Evolutionary conservation across 176 grass and related monocot genomes (phyloP), one percentile per base, ranked within the genome.

Genomic region (Luzula sylvatica): DNA sequence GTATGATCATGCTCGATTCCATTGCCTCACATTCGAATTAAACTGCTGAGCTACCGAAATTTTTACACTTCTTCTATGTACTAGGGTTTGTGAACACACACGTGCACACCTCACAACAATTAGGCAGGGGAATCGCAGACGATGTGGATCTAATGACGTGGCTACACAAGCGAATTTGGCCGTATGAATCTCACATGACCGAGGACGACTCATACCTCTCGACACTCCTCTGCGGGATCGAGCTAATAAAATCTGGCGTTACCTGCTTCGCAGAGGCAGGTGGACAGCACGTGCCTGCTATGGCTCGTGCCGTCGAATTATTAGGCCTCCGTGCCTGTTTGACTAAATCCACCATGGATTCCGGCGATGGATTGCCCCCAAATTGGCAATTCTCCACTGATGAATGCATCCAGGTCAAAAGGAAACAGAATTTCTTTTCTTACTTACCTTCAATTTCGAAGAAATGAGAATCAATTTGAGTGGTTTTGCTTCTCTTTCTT

Each of bases 231-330:
- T 94, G 88, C 46, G 79, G 88, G 38, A 87, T 94, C 45, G 88
- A 94, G 79, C 75, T 94, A 38, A 87, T 94, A 47, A 75, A 58
- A 15, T 94, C 88, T 17, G 88, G 88, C 30, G 88, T 94, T 50
- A 94, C 88, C 43, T 94, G 88, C 72, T 94, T 94, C 77, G 88
- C 88, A 2, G 88, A 94, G 73, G 88, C 88, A 56, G 88, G 88
- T 67, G 88, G 88, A 19, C 88, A 94, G 55, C 69, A 81, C 74
- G 88, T 94, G 42, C 49, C 72, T 15, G 79, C 77, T 65, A 94
- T 94, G 88, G 79, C 75, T 65, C 65, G 72, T 20, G 88, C 83
- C 48, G 88, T 94, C 9, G 79, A 94, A 14, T 50, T 77, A 44
- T 61, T 94, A 48, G 88, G 83, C 6, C 60, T 87, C 38, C 79